These are phyloP conservation scores for Fonsecaea erecta DNA, from an alignment of 2,329 filamentous ascomycete genomes.

Conservation along the genomic window DNA sequence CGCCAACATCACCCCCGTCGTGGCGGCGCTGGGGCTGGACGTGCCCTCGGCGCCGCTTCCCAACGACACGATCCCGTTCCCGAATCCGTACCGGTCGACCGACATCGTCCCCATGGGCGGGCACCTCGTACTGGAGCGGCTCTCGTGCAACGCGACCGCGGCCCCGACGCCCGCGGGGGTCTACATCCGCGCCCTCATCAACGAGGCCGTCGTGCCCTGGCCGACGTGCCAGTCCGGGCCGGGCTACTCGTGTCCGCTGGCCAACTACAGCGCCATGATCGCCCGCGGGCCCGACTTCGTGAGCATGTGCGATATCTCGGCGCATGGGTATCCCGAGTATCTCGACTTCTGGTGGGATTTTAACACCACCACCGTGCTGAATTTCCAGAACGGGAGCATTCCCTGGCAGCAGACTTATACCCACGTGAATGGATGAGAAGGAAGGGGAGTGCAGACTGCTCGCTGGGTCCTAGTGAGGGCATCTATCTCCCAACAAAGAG, in stretches of 20 bases:
- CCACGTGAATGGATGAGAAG: neutral
- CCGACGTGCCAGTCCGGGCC: slow-evolving; percentile 12
- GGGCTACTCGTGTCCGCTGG: slow-evolving; percentile 15
- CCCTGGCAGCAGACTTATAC: slow-evolving; percentile 12
- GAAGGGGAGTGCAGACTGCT: neutral
- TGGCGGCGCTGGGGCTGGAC: slow-evolving; percentile 16
- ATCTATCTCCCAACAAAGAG: too few relatives aligned
- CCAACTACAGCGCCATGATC: slow-evolving; percentile 5
- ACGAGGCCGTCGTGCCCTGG: slow-evolving; percentile 21
- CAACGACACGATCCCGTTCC: slow-evolving; percentile 16
- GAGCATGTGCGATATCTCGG: slow-evolving; percentile 5
- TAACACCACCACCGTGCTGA: slow-evolving; percentile 12
- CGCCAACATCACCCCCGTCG: slow-evolving; percentile 16
- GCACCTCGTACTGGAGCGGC: slow-evolving; percentile 13
- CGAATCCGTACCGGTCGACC: slow-evolving; percentile 10
- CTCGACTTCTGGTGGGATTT: slow-evolving; percentile 19
- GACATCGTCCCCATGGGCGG: slow-evolving; percentile 22
- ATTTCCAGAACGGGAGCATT: slow-evolving; percentile 14
- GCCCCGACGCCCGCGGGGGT: neutral
- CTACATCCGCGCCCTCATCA: slow-evolving; percentile 15
- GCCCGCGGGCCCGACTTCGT: slow-evolving; percentile 8
- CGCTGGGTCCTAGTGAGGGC: too few relatives aligned
- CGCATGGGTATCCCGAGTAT: slow-evolving; percentile 13
- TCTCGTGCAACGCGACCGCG: slow-evolving; percentile 16
- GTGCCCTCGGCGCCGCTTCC: slow-evolving; percentile 4